phyloP scores from a whole-genome alignment of 2,329 filamentous ascomycete species.

The Xylariaceae sp. region DNA sequence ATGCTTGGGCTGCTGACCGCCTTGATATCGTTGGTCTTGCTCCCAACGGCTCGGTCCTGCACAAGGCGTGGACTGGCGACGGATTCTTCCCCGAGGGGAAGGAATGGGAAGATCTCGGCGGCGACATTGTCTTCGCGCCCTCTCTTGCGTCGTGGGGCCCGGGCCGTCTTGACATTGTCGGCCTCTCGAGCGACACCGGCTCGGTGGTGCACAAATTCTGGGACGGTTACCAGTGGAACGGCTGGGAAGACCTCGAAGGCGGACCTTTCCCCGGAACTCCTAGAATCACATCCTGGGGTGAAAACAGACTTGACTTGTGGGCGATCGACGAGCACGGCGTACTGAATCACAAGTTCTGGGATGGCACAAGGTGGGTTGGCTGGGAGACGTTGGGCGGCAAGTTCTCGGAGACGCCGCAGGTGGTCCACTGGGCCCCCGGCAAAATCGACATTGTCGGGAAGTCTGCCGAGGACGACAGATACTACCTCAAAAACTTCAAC shows the following conservation, averaged over 20 bases:
- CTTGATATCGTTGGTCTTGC: conserved; percentile 20
- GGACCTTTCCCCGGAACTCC: conserved; percentile 20
- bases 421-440: conserved; percentile 18
- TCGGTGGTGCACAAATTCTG: conserved; percentile 21
- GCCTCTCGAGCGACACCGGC: conserved; percentile 9
- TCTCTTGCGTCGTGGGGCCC: conserved; percentile 18
- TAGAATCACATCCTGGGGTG: conserved; percentile 19
- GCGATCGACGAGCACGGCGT: conserved; percentile 12
- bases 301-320: conserved; percentile 23
- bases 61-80: conserved; percentile 25
- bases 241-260: conserved; percentile 23
- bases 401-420: conserved; percentile 21
- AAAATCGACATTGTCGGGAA: conserved; percentile 23
- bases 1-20: conserved; percentile 18
- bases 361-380: conserved; percentile 16
- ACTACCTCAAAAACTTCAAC: conserved; percentile 21
- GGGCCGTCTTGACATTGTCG: conserved; percentile 19
- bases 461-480: conserved; percentile 9
- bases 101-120: conserved; percentile 21
- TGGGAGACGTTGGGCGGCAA: conserved; percentile 24
- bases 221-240: conserved; percentile 15
- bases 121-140: conserved; percentile 15
- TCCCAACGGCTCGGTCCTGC: conserved; percentile 16
- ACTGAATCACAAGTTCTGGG: conserved; percentile 22
- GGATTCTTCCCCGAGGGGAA: conserved; percentile 1